Evolutionary conservation across 306 rosid species (phyloP).

Genomic region (Medicago lupulina): DNA sequence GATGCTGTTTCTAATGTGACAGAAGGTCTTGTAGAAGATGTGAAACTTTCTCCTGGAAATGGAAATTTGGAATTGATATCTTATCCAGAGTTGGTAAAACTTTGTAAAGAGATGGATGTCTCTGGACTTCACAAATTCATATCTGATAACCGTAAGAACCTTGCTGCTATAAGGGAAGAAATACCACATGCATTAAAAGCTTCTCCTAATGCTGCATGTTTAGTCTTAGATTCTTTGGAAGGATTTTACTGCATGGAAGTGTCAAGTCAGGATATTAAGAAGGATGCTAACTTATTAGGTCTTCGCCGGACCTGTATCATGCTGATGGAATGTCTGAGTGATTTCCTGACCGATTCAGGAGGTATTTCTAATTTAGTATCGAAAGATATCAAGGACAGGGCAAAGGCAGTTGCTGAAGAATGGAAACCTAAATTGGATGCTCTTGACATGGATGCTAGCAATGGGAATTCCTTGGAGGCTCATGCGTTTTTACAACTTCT

Average conservation of each 20-base stretch:
- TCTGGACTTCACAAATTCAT: constrained; percentile 91
- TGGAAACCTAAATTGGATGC: constrained; percentile 94
- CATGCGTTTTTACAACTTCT: constrained; percentile 98
- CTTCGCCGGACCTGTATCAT: constrained; percentile 95
- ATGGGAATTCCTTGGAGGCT: constrained; percentile 97
- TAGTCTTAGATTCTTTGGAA: constrained; percentile 85
- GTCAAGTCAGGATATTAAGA: constrained; percentile 78
- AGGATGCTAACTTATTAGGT: constrained; percentile 89
- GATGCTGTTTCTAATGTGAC: constrained; percentile 56
- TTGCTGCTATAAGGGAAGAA: constrained; percentile 88
- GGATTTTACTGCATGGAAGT: constrained; percentile 77
- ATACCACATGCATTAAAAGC: constrained; percentile 86
- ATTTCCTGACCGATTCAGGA: constrained; percentile 60
- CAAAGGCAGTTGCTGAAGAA: constrained; percentile 78
- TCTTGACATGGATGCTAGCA: constrained; percentile 93
- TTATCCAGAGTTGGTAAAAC: constrained; percentile 74
- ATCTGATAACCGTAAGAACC: constrained; percentile 94
- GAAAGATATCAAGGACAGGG: constrained; percentile 70
- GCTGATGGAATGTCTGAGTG: constrained; percentile 96
- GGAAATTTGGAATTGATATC: constrained; percentile 58
- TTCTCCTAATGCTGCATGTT: constrained; percentile 77
- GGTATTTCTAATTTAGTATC: constrained; percentile 64
- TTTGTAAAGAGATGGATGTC: constrained; percentile 87
- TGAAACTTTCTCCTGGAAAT: constrained; percentile 55
- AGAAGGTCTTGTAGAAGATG: constrained; percentile 52